Percentiles rank a stretch among this genome's conserved stretches.
Evolutionary conservation across 768 basidiomycete genomes (phyloP).

Genomic region (Mycena capillaripes): DNA sequence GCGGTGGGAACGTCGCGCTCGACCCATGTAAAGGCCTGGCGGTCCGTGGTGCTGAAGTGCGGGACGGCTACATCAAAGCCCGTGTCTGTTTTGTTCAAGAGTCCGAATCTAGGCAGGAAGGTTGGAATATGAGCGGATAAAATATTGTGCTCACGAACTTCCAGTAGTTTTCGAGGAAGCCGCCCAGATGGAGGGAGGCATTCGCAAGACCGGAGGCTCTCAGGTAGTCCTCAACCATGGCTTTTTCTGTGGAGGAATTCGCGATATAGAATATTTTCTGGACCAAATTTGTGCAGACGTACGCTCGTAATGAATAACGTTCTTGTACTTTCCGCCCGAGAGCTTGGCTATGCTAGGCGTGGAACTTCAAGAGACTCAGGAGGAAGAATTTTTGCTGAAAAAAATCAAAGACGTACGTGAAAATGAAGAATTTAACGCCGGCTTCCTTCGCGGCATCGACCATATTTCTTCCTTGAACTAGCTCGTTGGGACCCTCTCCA

Average conservation of each 20-base stretch:
- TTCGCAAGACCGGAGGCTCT: background rate
- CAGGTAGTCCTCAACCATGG: background rate
- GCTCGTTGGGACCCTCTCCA: background rate
- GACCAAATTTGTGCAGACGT: background rate
- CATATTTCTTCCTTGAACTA: background rate
- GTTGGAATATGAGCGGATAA: background rate
- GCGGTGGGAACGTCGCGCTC: background rate
- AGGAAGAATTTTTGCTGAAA: background rate
- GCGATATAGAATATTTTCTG: background rate
- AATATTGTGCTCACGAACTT: background rate
- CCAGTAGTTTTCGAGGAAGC: background rate
- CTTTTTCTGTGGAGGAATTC: background rate
- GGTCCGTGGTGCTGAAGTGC: background rate
- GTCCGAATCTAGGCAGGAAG: background rate
- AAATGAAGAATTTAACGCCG: constrained; percentile 10
- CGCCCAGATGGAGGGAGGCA: background rate
- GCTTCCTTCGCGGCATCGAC: too few relatives aligned
- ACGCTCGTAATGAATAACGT: background rate
- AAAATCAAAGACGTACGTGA: background rate
- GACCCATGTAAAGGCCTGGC: background rate
- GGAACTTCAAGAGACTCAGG: too few relatives aligned
- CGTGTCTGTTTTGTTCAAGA: background rate
- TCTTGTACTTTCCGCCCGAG: too few relatives aligned
- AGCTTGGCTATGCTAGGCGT: background rate
- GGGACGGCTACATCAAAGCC: background rate